These are phyloP conservation scores for Suhomyces taliae DNA, from an alignment of 1,139 yeast species.

Conservation along the genomic window DNA sequence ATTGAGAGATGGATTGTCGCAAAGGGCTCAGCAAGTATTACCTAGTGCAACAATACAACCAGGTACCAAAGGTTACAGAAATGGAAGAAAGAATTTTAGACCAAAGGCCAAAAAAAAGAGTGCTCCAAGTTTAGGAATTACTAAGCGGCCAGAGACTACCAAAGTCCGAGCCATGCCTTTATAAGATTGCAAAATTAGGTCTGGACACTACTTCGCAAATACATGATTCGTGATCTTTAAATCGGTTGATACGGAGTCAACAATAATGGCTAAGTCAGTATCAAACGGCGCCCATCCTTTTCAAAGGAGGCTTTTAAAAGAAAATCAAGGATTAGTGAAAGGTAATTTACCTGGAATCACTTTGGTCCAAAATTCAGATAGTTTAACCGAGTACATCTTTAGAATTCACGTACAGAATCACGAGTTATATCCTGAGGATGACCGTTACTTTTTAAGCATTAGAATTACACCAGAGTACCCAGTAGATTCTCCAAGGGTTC, in stretches of 20 bases:
- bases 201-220: not conserved
- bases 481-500: constrained; percentile 61
- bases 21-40: constrained; percentile 4
- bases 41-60: constrained; percentile 9
- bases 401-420: constrained; percentile 24
- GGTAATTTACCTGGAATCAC: constrained; percentile 29
- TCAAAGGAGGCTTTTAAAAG: constrained; percentile 44
- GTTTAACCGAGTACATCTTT: constrained; percentile 25
- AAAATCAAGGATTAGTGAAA: constrained; percentile 28
- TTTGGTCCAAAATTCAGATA: constrained; percentile 24
- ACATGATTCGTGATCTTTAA: not conserved
- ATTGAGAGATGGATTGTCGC: constrained; percentile 10
- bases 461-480: constrained; percentile 55
- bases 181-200: not conserved
- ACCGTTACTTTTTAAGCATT: constrained; percentile 34
- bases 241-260: not conserved
- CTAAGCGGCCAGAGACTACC: not conserved
- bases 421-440: constrained; percentile 31
- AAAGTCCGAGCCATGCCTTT: constrained; percentile 14
- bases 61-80: constrained; percentile 2
- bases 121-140: not conserved
- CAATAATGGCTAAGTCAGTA: not conserved
- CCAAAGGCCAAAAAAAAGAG: constrained; percentile 6
- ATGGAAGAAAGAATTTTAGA: constrained; percentile 3
- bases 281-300: constrained; percentile 23